These are phyloP conservation scores for Picea abies DNA, from an alignment of 83 land plant species.

Conservation along the genomic window DNA sequence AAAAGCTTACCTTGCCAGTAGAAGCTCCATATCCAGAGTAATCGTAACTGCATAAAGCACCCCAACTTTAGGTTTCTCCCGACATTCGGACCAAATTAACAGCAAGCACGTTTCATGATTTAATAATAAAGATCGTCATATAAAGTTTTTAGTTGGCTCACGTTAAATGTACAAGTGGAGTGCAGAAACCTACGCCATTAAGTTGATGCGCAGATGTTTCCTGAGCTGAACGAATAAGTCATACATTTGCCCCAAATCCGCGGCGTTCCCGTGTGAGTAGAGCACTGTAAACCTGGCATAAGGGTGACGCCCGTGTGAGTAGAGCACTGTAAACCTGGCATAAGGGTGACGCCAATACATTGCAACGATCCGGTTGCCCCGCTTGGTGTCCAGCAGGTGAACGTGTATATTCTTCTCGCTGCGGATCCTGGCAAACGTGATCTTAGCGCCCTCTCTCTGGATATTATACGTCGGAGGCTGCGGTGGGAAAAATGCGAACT, in stretches of 20 bases:
- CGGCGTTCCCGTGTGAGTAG: conserved; percentile 96
- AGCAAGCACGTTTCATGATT: too few relatives aligned
- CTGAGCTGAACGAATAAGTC: conserved; percentile 96
- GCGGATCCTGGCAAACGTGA: conserved; percentile 12
- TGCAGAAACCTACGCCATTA: conserved; percentile 62
- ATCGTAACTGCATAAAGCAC: conserved; percentile 45
- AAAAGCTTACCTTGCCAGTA: conserved; percentile 50
- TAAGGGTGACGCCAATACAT: conserved; percentile 56
- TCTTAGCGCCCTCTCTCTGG: conserved; percentile 35
- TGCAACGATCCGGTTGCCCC: conserved; percentile 82
- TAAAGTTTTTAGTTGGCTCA: neutral
- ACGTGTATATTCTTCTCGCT: conserved; percentile 19
- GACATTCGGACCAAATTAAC: neutral
- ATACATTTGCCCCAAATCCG: conserved; percentile 94
- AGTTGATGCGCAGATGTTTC: conserved; percentile 79
- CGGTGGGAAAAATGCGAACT: conserved; percentile 94
- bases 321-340: conserved; percentile 82
- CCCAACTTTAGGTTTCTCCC: neutral
- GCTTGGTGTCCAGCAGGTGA: conserved; percentile 50
- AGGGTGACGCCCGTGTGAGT: conserved; percentile 78
- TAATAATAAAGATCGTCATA: neutral
- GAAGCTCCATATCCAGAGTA: conserved; percentile 69
- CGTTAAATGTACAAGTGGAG: neutral
- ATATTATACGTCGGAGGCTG: conserved; percentile 86
- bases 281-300: conserved; percentile 83